Evolutionary conservation across 2,329 filamentous ascomycete genomes (phyloP).

Genomic region (Niveomyces coronatus): DNA sequence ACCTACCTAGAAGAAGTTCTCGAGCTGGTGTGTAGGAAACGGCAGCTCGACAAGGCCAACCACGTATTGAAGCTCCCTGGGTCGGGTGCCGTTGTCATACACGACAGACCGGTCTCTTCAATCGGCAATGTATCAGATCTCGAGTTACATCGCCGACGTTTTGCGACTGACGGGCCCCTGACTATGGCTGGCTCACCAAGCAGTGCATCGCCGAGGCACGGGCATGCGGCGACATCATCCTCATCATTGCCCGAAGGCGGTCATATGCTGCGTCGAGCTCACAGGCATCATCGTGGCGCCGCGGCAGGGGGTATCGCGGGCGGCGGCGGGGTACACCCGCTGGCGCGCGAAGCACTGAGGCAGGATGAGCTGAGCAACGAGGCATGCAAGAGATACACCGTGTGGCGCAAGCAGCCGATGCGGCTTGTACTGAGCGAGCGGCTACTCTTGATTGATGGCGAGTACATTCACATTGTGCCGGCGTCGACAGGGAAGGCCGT

Average conservation of each 20-base stretch:
- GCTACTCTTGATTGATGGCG: slow-evolving; percentile 69
- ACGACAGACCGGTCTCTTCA: slow-evolving; percentile 69
- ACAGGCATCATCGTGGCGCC: slow-evolving; percentile 14
- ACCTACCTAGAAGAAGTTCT: slow-evolving; percentile 77
- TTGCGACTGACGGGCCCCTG: slow-evolving; percentile 62
- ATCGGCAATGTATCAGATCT: slow-evolving; percentile 66
- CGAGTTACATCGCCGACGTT: slow-evolving; percentile 64
- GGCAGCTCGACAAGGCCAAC: slow-evolving; percentile 67
- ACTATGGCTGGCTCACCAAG: slow-evolving; percentile 60
- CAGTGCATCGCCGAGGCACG: slow-evolving; percentile 58
- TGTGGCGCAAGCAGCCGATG: slow-evolving; percentile 76
- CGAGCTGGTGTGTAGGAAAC: slow-evolving; percentile 65
- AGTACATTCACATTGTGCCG: slow-evolving; percentile 80
- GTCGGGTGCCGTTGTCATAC: slow-evolving; percentile 62
- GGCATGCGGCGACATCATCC: slow-evolving; percentile 18
- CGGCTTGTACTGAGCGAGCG: slow-evolving; percentile 69
- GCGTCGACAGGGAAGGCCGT: slow-evolving; percentile 54
- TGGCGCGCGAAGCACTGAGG: slow-evolving; percentile 53
- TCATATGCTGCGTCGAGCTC: slow-evolving; percentile 7
- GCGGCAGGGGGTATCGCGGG: slow-evolving; percentile 31
- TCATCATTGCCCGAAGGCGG: slow-evolving; percentile 37
- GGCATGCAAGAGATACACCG: slow-evolving; percentile 66
- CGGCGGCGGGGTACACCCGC: slow-evolving; percentile 47
- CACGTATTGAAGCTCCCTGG: slow-evolving; percentile 70
- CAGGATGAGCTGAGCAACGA: slow-evolving; percentile 47